Evolutionary conservation across 2,329 filamentous ascomycete genomes (phyloP), one percentile per base, ranked within the genome.

Genomic region (Bipolaris zeicola): DNA sequence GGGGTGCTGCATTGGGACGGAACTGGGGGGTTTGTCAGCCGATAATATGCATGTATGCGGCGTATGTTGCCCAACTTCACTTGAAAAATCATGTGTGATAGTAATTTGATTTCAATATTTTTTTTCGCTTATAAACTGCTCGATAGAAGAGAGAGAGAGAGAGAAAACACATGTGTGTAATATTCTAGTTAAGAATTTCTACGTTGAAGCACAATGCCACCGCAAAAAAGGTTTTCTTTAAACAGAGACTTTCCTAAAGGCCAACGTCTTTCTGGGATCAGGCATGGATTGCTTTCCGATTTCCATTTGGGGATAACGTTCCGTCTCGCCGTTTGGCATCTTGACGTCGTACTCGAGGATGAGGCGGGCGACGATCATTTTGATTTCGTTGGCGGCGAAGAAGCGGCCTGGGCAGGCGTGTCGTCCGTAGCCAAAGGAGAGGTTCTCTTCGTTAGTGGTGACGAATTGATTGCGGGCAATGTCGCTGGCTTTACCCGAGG

Each of bases 371-470:
- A 75, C 28, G 13, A 74, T 66, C 58, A 74, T 68, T 58, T 75
- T 75, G 45, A 75, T 73, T 55, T 75, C 70, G 31, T 69, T 69
- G 5, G 62, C 52, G 1, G 73, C 72, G 18, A 75, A 75, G 58
- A 73, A 74, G 7, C 73, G 60, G 1, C 73, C 73, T 2, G 72
- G 71, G 34, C 73, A 75, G 0, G 70, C 67, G 50, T 75, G 71
- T 3, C 62, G 51, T 3, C 73, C 73, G 43, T 73, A 72, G 0
- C 72, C 72, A 49, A 70, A 75, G 6, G 34, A 33, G 7, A 74
- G 52, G 10, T 64, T 68, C 10, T 61, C 54, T 22, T 68, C 63
- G 38, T 69, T 72, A 10, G 61, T 65, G 1, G 63, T 69, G 41
- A 71, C 69, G 45, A 72, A 75, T 33, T 72, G 68, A 56, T 72